phyloP scores from a whole-genome alignment of 1,284 basidiomycete genomes.

The Apiotrichum gracile region DNA sequence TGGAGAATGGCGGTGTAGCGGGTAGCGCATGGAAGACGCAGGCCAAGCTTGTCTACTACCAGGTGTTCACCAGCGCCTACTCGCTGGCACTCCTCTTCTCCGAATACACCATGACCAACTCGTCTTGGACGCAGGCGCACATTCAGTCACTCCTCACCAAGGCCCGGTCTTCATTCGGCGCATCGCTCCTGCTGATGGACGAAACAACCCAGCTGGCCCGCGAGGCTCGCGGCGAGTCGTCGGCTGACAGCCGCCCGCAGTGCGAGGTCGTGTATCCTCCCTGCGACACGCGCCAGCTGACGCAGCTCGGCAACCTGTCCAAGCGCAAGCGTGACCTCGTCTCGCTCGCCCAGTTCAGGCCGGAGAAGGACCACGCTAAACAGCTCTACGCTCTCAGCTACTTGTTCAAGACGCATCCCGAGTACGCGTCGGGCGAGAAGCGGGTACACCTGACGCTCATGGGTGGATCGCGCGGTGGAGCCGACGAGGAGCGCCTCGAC shows the following conservation, averaged over 20 bases:
- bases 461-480: conserved; percentile 73
- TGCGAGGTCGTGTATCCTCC: conserved; percentile 75
- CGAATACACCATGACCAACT: conserved; percentile 78
- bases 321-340: conserved; percentile 63
- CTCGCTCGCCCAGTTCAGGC: conserved; percentile 90
- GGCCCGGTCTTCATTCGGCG: conserved; percentile 22
- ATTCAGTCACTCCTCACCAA: conserved; percentile 61
- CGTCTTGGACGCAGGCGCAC: conserved; percentile 88
- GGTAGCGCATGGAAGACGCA: conserved; percentile 57
- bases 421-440: conserved; percentile 42
- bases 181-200: conserved; percentile 34
- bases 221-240: conserved; percentile 17
- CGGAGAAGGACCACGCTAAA: conserved; percentile 87
- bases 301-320: conserved; percentile 56
- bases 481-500: conserved; percentile 66
- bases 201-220: conserved; percentile 4
- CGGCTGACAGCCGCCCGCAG: conserved; percentile 11
- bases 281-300: conserved; percentile 76
- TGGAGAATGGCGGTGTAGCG: conserved; percentile 67
- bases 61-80: conserved; percentile 78
- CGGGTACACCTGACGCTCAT: conserved; percentile 53
- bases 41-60: conserved; percentile 84
- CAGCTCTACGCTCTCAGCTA: conserved; percentile 68
- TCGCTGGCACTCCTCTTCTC: conserved; percentile 66
- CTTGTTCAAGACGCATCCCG: conserved; percentile 59